phyloP scores from a whole-genome alignment of 202 grass and related monocot genomes.

The Setaria italica region DNA sequence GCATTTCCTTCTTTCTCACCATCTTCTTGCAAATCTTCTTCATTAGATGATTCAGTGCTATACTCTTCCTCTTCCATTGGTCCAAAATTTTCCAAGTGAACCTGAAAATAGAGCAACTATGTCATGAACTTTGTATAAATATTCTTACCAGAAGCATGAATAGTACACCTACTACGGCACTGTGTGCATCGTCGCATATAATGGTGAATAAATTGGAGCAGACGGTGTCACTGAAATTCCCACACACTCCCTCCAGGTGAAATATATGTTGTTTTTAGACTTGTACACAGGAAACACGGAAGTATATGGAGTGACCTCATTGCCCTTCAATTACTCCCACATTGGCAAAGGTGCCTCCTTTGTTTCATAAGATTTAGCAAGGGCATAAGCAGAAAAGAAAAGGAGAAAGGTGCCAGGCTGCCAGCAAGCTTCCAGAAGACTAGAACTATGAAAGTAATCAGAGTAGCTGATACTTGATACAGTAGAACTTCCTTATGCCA shows the following conservation, averaged over 20 bases:
- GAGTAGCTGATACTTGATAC: background rate
- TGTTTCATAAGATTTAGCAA: background rate
- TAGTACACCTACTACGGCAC: background rate
- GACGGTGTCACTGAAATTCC: background rate
- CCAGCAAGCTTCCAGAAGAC: background rate
- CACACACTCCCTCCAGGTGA: background rate
- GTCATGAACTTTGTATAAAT: slow-evolving; percentile 22
- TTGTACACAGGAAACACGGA: background rate
- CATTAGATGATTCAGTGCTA: slow-evolving; percentile 66
- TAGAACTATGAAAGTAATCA: background rate
- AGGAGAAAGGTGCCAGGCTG: background rate
- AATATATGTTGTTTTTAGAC: background rate
- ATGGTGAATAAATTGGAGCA: background rate
- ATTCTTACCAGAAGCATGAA: slow-evolving; percentile 34
- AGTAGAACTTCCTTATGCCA: background rate
- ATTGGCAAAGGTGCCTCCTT: background rate
- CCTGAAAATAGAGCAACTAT: slow-evolving; percentile 32
- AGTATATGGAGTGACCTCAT: background rate
- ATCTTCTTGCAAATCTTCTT: slow-evolving; percentile 60
- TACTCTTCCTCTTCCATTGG: slow-evolving; percentile 64
- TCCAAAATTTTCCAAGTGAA: slow-evolving; percentile 16
- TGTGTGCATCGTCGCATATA: background rate
- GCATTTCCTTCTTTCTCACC: slow-evolving; percentile 53
- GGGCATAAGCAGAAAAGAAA: background rate
- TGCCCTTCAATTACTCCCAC: background rate